These are phyloP conservation scores for Eremomyces bilateralis DNA, from an alignment of 495 filamentous ascomycete species.

Conservation along the genomic window DNA sequence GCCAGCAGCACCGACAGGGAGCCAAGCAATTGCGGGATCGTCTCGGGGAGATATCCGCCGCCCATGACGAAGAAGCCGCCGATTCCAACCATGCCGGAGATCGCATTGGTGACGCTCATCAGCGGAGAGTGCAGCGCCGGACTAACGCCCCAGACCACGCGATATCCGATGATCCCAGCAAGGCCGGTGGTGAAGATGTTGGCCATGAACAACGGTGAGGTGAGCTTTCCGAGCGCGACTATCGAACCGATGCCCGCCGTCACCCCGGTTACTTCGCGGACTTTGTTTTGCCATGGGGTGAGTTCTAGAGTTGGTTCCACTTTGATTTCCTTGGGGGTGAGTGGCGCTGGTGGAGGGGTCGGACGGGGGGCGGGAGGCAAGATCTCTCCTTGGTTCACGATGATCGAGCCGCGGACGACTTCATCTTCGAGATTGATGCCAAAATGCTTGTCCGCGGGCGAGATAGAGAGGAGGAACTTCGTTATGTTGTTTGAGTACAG, in stretches of 20 bases:
- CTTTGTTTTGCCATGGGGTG: constrained; percentile 55
- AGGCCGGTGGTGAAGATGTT: constrained; percentile 63
- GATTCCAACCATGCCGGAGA: constrained; percentile 69
- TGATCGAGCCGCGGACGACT: constrained; percentile 58
- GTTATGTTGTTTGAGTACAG: constrained; percentile 76
- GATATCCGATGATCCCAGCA: constrained; percentile 58
- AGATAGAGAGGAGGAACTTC: constrained; percentile 59
- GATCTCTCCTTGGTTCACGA: constrained; percentile 50
- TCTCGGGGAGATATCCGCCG: constrained; percentile 47
- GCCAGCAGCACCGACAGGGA: constrained; percentile 58
- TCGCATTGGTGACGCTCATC: constrained; percentile 76
- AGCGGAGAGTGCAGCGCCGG: constrained; percentile 62
- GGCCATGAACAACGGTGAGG: constrained; percentile 58
- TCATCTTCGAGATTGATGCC: constrained; percentile 57
- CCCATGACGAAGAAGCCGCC: constrained; percentile 68
- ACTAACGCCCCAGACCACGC: constrained; percentile 57
- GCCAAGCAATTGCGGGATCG: constrained; percentile 52
- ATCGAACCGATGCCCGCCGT: constrained; percentile 52
- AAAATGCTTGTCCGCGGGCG: constrained; percentile 48
- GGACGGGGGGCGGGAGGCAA: constrained; percentile 50
- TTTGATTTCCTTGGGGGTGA: constrained; percentile 23
- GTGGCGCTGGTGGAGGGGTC: constrained; percentile 41
- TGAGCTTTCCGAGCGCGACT: constrained; percentile 51
- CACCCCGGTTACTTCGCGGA: constrained; percentile 43
- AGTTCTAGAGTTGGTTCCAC: constrained; percentile 36